These are phyloP conservation scores for Diplodia intermedia DNA, from an alignment of 2,329 filamentous ascomycete species.

Conservation along the genomic window DNA sequence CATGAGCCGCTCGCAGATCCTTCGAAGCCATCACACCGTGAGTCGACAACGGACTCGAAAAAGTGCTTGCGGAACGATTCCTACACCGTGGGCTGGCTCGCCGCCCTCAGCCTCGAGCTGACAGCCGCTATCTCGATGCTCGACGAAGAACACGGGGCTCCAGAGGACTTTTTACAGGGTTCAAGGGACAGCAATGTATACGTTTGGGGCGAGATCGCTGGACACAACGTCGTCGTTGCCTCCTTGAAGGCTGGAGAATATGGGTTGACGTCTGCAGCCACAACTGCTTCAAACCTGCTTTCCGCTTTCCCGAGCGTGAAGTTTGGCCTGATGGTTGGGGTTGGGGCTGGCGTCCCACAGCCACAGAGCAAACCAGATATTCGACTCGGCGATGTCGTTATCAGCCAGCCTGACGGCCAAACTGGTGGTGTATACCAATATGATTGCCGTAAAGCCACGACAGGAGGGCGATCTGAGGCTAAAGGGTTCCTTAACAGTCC, in stretches of 20 bases:
- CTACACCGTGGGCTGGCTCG: constrained; percentile 11
- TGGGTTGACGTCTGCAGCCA: background rate
- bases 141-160: background rate
- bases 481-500: constrained; percentile 36
- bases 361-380: constrained; percentile 34
- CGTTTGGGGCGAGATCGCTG: background rate
- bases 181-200: background rate
- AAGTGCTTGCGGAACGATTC: too few species aligned
- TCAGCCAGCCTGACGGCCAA: constrained; percentile 35
- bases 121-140: constrained; percentile 3
- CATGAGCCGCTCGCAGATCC: too few species aligned
- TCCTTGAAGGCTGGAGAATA: background rate
- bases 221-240: constrained; percentile 32
- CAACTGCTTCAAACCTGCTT: background rate
- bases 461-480: constrained; percentile 32
- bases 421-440: constrained; percentile 40
- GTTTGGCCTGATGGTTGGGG: constrained; percentile 39
- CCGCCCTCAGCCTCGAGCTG: background rate
- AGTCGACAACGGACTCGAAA: too few species aligned
- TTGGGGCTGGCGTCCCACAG: constrained; percentile 38
- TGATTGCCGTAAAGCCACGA: constrained; percentile 36
- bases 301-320: constrained; percentile 34
- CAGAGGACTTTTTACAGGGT: background rate
- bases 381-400: constrained; percentile 41
- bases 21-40: too few species aligned